Percentiles rank a stretch among this genome's conserved stretches.
Conservation (phyloP, 2,329 filamentous ascomycete genomes). For the Phialocephala subalpina region DNA sequence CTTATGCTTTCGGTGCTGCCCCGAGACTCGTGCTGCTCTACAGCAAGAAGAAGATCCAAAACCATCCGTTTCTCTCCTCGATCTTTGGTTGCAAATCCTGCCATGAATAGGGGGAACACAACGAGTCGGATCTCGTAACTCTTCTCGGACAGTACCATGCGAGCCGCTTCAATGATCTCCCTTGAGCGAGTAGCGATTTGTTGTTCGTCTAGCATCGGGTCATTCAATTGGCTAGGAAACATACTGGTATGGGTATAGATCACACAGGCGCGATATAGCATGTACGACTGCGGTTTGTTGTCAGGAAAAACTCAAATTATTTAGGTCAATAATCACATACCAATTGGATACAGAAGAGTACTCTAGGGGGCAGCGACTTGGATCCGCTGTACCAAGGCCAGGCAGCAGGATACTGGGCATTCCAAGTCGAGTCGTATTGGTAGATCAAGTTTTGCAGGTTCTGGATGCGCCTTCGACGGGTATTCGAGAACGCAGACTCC, state of each 20-base stretch:
- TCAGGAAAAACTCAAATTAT: constrained; percentile 2
- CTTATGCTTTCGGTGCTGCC: constrained; percentile 54
- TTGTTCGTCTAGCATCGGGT: constrained; percentile 47
- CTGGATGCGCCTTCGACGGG: constrained; percentile 44
- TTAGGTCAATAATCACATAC: constrained; percentile 43
- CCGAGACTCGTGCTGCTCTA: constrained; percentile 57
- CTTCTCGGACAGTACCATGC: constrained; percentile 48
- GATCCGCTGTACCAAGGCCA: constrained; percentile 13
- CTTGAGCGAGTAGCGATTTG: constrained; percentile 54
- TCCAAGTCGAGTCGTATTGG: constrained; percentile 38
- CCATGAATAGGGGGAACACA: constrained; percentile 62
- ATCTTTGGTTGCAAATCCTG: constrained; percentile 53
- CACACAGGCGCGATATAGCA: constrained; percentile 57
- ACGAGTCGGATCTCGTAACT: constrained; percentile 53
- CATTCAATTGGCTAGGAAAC: constrained; percentile 55
- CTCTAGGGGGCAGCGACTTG: constrained; percentile 24
- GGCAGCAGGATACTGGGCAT: constrained; percentile 20
- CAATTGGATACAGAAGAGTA: constrained; percentile 48
- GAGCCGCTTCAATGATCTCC: constrained; percentile 54
- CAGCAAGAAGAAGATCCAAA: constrained; percentile 55
- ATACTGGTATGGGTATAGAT: constrained; percentile 63
- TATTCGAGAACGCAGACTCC: constrained; percentile 15
- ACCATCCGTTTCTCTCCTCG: constrained; percentile 53
- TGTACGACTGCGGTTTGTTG: constrained; percentile 44
- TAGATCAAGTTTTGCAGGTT: constrained; percentile 46